These are phyloP conservation scores for Neurospora cerealis DNA, from an alignment of 495 filamentous ascomycete genomes.

Conservation along the genomic window DNA sequence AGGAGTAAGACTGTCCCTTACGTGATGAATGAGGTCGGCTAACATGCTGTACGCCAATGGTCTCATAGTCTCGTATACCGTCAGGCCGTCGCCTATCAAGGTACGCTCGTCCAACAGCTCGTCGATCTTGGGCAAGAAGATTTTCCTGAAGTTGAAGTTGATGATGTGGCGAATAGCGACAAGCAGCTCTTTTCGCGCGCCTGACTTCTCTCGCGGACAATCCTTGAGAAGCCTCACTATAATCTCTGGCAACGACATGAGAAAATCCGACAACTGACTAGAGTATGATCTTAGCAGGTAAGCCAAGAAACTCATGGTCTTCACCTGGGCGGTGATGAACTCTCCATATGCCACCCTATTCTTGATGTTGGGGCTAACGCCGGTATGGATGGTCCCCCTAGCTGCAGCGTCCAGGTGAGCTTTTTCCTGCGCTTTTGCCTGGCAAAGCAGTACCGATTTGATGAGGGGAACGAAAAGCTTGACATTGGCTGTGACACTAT, in stretches of 20 bases:
- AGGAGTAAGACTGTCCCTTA: slow-evolving; percentile 70
- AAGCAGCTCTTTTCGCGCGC: slow-evolving; percentile 85
- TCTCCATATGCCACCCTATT: slow-evolving; percentile 93
- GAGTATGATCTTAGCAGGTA: slow-evolving; percentile 87
- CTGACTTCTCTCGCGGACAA: slow-evolving; percentile 87
- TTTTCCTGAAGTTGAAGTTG: slow-evolving; percentile 96
- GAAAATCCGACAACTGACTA: slow-evolving; percentile 78
- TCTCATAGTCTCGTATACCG: slow-evolving; percentile 92
- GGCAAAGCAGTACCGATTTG: slow-evolving; percentile 76
- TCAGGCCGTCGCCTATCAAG: slow-evolving; percentile 88
- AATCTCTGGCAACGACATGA: slow-evolving; percentile 78
- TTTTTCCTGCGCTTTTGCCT: slow-evolving; percentile 88
- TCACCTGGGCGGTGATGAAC: slow-evolving; percentile 95
- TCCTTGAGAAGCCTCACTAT: slow-evolving; percentile 88
- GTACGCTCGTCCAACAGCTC: slow-evolving; percentile 89
- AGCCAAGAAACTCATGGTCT: slow-evolving; percentile 98
- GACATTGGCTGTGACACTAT: slow-evolving; percentile 71
- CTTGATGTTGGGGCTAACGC: slow-evolving; percentile 88
- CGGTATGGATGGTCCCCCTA: slow-evolving; percentile 73
- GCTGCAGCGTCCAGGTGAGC: slow-evolving; percentile 76
- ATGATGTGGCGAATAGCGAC: slow-evolving; percentile 98
- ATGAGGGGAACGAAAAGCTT: slow-evolving; percentile 89
- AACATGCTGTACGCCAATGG: slow-evolving; percentile 97
- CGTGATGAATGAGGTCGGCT: slow-evolving; percentile 94
- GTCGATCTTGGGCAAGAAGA: slow-evolving; percentile 90